Base-by-base conservation (phyloP, 2,329 filamentous ascomycete genomes). In the Incumbomyces lentus region DNA sequence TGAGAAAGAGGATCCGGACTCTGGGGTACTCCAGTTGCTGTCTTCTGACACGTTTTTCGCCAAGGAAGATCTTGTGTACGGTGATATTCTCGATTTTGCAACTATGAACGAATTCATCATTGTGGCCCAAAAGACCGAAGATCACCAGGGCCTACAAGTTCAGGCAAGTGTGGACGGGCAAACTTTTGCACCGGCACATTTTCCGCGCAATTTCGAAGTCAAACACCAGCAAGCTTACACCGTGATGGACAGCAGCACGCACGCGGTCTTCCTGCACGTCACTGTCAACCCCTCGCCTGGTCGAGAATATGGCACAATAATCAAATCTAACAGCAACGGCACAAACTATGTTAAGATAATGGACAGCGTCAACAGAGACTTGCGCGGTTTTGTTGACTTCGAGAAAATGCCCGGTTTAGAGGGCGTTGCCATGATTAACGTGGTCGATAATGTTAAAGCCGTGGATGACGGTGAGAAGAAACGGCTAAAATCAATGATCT, bases 271-370 rank as follows among this genome's bases (percentile, higher is more conserved):
- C 67, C 68, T 98, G 48, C 93, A 96, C 60, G 90, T 96, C 39
- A 88, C 84, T 1, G 86, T 86, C 34, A 82, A 84, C 58, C 75
- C 74, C 34, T 69, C 70, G 2, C 62, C 71, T 42, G 82, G 79
- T 14, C 78, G 76, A 42, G 78, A 84, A 49, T 88, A 85, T 57
- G 92, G 92, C 32, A 83, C 84, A 18, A 86, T 98, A 56, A 79
- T 98, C 66, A 98, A 96, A 76, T 95, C 88, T 61, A 98, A 98
- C 69, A 95, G 88, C 58, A 96, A 98, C 61, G 92, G 92, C 45
- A 98, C 92, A 1, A 92, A 85, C 1, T 98, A 95, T 59, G 86
- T 95, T 11, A 70, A 94, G 53, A 93, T 86, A 64, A 73, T 92
- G 18, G 71, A 78, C 40, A 79, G 78, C 16, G 87, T 96, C 60